These are phyloP conservation scores for Cytidiella melzeri DNA, from an alignment of 768 basidiomycete genomes.

Conservation along the genomic window DNA sequence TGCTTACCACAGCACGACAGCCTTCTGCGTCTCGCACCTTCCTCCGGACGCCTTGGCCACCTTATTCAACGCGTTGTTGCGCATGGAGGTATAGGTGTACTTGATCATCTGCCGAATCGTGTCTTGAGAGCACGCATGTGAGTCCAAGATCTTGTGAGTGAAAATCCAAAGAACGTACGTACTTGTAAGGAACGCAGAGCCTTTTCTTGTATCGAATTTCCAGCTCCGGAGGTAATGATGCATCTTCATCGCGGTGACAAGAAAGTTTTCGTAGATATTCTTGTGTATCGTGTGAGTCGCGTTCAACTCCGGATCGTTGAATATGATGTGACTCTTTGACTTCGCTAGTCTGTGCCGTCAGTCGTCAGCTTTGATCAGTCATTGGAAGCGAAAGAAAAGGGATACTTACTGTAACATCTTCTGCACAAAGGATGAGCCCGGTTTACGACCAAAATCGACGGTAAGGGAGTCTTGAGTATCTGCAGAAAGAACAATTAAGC, in stretches of 20 bases:
- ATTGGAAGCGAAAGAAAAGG: background rate
- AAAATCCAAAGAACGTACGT: slow-evolving; percentile 23
- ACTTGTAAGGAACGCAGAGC: slow-evolving; percentile 52
- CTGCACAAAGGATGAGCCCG: slow-evolving; percentile 57
- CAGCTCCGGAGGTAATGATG: slow-evolving; percentile 70
- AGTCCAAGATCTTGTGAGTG: too few species aligned
- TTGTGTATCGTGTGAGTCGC: slow-evolving; percentile 51
- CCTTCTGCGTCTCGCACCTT: slow-evolving; percentile 41
- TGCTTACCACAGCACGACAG: slow-evolving; percentile 56
- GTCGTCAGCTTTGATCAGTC: slow-evolving; percentile 1
- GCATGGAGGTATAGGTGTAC: slow-evolving; percentile 48
- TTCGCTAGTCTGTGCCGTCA: slow-evolving; percentile 52
- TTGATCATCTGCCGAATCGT: slow-evolving; percentile 56
- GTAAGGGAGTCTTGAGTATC: slow-evolving; percentile 57
- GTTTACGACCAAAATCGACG: slow-evolving; percentile 55
- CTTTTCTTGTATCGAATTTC: slow-evolving; percentile 39
- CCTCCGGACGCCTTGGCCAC: slow-evolving; percentile 34
- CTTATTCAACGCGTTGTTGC: slow-evolving; percentile 37
- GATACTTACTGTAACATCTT: slow-evolving; percentile 72
- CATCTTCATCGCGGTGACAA: slow-evolving; percentile 82
- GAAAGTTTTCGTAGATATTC: slow-evolving; percentile 85
- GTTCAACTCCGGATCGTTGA: slow-evolving; percentile 71
- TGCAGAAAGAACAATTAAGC: background rate
- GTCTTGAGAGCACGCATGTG: slow-evolving; percentile 37
- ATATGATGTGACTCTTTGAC: slow-evolving; percentile 73